Base-by-base conservation (phyloP, 805 yeast genomes). In the Nakazawaea ernobii region DNA sequence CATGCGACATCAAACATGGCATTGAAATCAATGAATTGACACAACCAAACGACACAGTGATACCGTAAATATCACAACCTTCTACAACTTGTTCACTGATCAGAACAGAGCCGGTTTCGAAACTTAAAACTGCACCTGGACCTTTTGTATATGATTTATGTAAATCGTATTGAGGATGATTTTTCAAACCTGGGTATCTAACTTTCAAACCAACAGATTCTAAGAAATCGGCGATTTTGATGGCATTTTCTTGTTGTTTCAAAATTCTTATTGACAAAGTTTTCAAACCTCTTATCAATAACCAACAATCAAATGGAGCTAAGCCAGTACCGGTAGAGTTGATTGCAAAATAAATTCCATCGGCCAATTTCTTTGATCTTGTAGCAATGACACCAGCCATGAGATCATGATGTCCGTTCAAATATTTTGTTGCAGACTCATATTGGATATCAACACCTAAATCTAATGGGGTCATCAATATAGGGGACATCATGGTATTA, bases 1-100 rank as follows among this genome's bases (percentile, higher is more conserved):
- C 97, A 61, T 91, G 98, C 6, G 96, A 87, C 97, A 91, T 91
- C 65, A 79, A 79, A 65, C 97, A 88, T 13, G 98, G 98, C 82
- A 91, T 78, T 35, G 96, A 88, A 49, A 91, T 88, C 60, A 91
- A 74, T 14, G 96, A 86, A 70, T 89, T 88, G 51, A 92, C 96
- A 63, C 96, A 86, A 20, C 98, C 98, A 67, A 91, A 91, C 9
- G 95, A 86, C 8, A 91, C 97, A 6, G 96, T 87, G 53, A 91
- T 88, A 35, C 91, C 88, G 70, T 85, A 91, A 35, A 92, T 71
- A 48, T 82, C 79, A 20, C 92, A 81, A 40, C 75, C 70, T 55
- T 86, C 92, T 26, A 90, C 90, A 51, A 91, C 80, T 48, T 75
- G 73, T 60, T 85, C 90, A 35, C 86, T 77, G 42, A 77, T 68